Base-by-base conservation (phyloP, 2,329 filamentous ascomycete species). In the Epichloe scottii region DNA sequence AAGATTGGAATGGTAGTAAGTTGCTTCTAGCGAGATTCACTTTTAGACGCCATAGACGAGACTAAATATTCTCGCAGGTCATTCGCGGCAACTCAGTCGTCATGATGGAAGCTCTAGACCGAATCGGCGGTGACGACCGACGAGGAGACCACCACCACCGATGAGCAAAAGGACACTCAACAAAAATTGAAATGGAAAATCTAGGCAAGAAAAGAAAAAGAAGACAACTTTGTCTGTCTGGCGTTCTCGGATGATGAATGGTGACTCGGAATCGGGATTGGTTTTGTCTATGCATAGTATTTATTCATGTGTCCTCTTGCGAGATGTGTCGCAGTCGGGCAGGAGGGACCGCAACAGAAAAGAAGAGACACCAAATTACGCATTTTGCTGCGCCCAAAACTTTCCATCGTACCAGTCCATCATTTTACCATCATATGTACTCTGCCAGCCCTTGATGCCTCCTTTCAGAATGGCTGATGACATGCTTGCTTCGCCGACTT, bases 21-120 rank as follows among this genome's bases (percentile, higher is more conserved):
- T 78, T 46, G 43, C 12, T 14, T 7, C 35, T 6, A 14, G 34
- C 38, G 19, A 30, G 43, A 26, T 4, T 15, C 15, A 30, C 39
- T 17, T 37, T 14, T 12, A n/a, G 14, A 11, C 5, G 15, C 14
- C 8, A 7, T 15, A 14, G 8, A 5, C 11, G 35, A n/a, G 14
- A 35, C 47, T 43, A 10, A 26, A 3, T 11, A 49, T 43, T 35
- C 66, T 71, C 17, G 26, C 5, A 89, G 85, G 87, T 96, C 57
- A 96, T 98, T 63, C 87, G 94, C 60, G 93, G 93, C 57, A 98
- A 98, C 72, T 95, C 91, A 2, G 90, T 98, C 26, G 90, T 98
- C 51, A 96, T 98, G 91, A 80, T 98, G 51, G 94, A 98, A 71
- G 88, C 82, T 10, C 69, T 87, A 52, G 79, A 83, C 65, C 74